phyloP scores from a whole-genome alignment of 257 asterid genomes.

The Fraxinus quadrangulata region DNA sequence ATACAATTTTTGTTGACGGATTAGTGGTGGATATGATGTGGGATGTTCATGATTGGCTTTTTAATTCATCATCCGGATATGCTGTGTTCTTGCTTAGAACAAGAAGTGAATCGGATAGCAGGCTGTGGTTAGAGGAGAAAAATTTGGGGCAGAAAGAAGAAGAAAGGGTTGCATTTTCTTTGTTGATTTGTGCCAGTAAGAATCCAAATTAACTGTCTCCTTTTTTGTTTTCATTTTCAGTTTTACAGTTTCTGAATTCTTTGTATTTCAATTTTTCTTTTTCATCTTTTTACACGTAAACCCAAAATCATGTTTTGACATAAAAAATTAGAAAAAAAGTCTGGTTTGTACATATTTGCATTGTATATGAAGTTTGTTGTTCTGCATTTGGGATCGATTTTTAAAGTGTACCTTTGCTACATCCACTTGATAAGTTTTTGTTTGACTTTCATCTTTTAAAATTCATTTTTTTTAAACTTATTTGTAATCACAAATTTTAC shows the following conservation, averaged over 20 bases:
- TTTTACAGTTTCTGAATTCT: neutral
- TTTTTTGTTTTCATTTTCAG: neutral
- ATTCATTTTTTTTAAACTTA: no score
- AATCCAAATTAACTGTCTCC: constrained; percentile 41
- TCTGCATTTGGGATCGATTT: no score
- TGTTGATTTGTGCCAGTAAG: constrained; percentile 67
- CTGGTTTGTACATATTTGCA: neutral
- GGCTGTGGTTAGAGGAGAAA: constrained; percentile 78
- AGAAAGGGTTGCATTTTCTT: constrained; percentile 56
- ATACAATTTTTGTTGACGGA: constrained; percentile 73
- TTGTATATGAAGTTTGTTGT: neutral
- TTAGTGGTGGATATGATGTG: constrained; percentile 82
- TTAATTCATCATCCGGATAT: constrained; percentile 35
- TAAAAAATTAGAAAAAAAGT: no score
- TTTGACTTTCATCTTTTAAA: no score
- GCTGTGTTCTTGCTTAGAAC: constrained; percentile 79
- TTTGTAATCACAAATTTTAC: no score
- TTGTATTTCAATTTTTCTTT: neutral
- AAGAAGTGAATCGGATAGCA: constrained; percentile 69
- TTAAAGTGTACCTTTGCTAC: no score
- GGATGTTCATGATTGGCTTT: constrained; percentile 83
- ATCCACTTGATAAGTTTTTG: no score
- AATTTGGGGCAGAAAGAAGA: constrained; percentile 39
- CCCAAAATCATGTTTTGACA: no score
- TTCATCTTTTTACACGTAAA: neutral